Conservation (phyloP, 164 flowering plant genomes). For the Vitis amurensis region DNA sequence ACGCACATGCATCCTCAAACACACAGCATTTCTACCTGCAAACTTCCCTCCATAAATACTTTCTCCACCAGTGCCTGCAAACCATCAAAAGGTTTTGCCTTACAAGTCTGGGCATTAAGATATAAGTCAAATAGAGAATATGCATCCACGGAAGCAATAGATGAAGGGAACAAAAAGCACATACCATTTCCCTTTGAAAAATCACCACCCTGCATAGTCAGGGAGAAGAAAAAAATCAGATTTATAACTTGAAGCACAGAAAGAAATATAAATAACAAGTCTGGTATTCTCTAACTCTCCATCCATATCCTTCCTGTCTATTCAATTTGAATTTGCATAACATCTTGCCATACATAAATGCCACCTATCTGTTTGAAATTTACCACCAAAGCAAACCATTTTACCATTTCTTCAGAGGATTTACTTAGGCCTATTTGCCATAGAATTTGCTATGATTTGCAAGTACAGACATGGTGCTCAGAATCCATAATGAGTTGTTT, state of each 20-base stretch:
- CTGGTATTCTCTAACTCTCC: too few species aligned
- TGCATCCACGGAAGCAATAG: conserved; percentile 16
- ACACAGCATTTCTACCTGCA: conserved; percentile 43
- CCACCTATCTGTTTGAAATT: background rate
- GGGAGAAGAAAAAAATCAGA: conserved; percentile 2
- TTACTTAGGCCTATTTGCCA: background rate
- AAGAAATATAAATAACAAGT: background rate
- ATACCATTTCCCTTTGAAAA: conserved; percentile 81
- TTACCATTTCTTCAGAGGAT: background rate
- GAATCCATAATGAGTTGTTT: too few species aligned
- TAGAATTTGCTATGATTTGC: background rate
- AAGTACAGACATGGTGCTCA: too few species aligned
- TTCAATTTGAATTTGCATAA: background rate
- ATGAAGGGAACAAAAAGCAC: conserved; percentile 18
- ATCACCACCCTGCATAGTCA: conserved; percentile 67
- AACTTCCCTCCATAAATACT: conserved; percentile 81
- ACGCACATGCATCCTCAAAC: background rate
- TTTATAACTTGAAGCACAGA: background rate
- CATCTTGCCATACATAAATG: background rate
- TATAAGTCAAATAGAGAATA: conserved; percentile 25
- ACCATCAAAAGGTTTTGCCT: conserved; percentile 40
- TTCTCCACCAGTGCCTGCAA: conserved; percentile 89
- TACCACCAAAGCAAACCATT: background rate
- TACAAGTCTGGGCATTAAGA: conserved; percentile 34
- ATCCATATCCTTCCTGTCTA: too few species aligned